Percentiles rank a stretch among this genome's conserved stretches.
Conservation (phyloP, 495 filamentous ascomycete species). For the Thermothielavioides terrestris region DNA sequence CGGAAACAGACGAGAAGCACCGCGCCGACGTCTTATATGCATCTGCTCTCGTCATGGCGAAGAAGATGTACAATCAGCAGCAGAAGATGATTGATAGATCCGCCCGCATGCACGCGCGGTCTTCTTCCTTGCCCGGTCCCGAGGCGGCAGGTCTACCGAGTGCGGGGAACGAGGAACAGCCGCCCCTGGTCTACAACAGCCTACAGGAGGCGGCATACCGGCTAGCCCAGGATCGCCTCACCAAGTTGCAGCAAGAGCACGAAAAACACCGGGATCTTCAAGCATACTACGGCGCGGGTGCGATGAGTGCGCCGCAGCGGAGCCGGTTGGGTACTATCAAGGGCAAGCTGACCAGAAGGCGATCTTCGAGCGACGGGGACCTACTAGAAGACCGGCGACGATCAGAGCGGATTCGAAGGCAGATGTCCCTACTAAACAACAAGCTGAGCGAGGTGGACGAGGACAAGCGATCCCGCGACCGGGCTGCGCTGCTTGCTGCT, state of each 20-base stretch:
- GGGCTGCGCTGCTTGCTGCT: slow-evolving; percentile 62
- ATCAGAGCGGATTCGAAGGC: slow-evolving; percentile 63
- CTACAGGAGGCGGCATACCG: slow-evolving; percentile 80
- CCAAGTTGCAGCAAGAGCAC: slow-evolving; percentile 67
- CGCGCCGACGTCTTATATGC: slow-evolving; percentile 63
- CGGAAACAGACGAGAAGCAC: slow-evolving; percentile 65
- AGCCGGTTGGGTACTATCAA: slow-evolving; percentile 48
- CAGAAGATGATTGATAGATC: slow-evolving; percentile 49
- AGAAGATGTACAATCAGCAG: slow-evolving; percentile 66
- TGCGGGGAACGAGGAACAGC: neutral
- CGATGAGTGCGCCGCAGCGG: slow-evolving; percentile 23
- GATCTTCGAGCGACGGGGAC: slow-evolving; percentile 63
- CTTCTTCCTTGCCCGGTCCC: slow-evolving; percentile 17
- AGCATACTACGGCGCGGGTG: slow-evolving; percentile 56
- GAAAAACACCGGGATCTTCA: slow-evolving; percentile 48
- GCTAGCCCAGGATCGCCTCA: slow-evolving; percentile 72
- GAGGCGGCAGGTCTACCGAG: neutral
- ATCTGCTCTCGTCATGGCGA: slow-evolving; percentile 80
- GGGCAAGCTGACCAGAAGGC: slow-evolving; percentile 49
- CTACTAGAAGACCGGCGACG: slow-evolving; percentile 53
- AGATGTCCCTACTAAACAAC: slow-evolving; percentile 68
- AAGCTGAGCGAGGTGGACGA: slow-evolving; percentile 61
- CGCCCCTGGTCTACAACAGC: slow-evolving; percentile 38
- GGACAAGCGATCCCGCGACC: slow-evolving; percentile 64
- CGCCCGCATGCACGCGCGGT: slow-evolving; percentile 26